Conservation (phyloP, 2,329 filamentous ascomycete species). For the Cladophialophora bantiana region DNA sequence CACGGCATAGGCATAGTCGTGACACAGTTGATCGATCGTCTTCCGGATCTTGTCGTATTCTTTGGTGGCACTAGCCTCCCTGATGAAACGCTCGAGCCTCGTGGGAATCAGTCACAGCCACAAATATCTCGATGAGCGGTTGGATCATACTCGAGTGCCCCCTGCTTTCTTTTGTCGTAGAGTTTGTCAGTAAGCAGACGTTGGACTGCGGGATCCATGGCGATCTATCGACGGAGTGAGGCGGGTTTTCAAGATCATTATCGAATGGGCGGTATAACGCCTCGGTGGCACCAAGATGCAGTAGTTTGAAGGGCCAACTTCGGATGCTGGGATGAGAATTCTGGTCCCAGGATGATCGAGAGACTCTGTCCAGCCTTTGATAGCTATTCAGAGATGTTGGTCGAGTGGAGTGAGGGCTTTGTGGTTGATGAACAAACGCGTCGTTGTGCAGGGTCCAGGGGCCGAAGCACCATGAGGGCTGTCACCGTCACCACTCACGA, state of each 20-base stretch:
- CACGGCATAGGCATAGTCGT: slow-evolving; percentile 96
- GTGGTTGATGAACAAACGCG: neutral
- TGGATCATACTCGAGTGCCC: slow-evolving; percentile 80
- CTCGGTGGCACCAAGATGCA: neutral
- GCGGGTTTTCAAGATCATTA: slow-evolving; percentile 28
- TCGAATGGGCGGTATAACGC: slow-evolving; percentile 14
- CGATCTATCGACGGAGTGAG: slow-evolving; percentile 24
- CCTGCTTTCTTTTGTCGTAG: slow-evolving; percentile 96
- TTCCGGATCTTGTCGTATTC: slow-evolving; percentile 82
- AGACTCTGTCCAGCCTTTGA: neutral
- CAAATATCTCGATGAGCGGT: slow-evolving; percentile 8
- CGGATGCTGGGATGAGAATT: neutral
- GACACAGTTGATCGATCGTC: slow-evolving; percentile 94
- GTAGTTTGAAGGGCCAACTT: neutral
- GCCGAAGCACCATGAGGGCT: neutral
- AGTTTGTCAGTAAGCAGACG: slow-evolving; percentile 96
- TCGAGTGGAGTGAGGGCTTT: neutral
- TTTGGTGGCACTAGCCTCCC: slow-evolving; percentile 77
- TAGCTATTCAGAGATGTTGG: neutral
- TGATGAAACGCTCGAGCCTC: slow-evolving; percentile 88
- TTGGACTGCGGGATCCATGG: slow-evolving; percentile 88
- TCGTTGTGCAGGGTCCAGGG: slow-evolving; percentile 5
- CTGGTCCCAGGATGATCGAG: neutral
- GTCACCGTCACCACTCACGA: neutral
- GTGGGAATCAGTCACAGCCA: slow-evolving; percentile 29